Evolutionary conservation across 257 asterid species (phyloP).

Genomic region (Salvia miltiorrhiza): DNA sequence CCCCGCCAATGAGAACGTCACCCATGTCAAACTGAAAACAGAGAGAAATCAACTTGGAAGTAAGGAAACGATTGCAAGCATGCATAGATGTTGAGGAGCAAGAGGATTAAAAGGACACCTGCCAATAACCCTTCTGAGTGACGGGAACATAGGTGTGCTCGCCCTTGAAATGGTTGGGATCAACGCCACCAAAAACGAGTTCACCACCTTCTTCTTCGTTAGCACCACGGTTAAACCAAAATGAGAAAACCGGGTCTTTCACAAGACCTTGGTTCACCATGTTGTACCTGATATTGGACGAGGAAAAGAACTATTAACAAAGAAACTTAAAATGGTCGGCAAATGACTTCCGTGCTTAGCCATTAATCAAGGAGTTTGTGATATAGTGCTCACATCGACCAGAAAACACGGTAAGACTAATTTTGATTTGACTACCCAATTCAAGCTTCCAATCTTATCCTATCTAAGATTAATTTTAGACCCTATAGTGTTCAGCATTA

Average conservation of each 20-base stretch:
- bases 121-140: constrained; percentile 91
- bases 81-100: not conserved
- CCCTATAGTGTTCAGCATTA: not conserved
- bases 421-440: not conserved
- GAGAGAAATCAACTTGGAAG: constrained; percentile 8
- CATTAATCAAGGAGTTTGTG: not conserved
- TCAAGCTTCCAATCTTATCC: not conserved
- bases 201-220: constrained; percentile 80
- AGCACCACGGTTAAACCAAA: constrained; percentile 73
- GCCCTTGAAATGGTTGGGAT: constrained; percentile 75
- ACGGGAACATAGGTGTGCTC: constrained; percentile 79
- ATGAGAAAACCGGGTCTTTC: constrained; percentile 64
- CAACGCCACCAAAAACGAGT: constrained; percentile 87
- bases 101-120: constrained; percentile 40
- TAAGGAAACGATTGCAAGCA: constrained; percentile 5
- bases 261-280: constrained; percentile 80
- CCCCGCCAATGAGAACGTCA: constrained; percentile 69
- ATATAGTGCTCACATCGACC: not conserved
- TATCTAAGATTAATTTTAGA: not conserved
- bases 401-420: not conserved
- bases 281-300: constrained; percentile 53
- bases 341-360: not conserved
- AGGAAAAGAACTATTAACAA: not conserved
- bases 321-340: not conserved
- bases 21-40: constrained; percentile 77